Evolutionary conservation across 2,329 filamentous ascomycete genomes (phyloP).

Genomic region (Curvularia eragrostidis): DNA sequence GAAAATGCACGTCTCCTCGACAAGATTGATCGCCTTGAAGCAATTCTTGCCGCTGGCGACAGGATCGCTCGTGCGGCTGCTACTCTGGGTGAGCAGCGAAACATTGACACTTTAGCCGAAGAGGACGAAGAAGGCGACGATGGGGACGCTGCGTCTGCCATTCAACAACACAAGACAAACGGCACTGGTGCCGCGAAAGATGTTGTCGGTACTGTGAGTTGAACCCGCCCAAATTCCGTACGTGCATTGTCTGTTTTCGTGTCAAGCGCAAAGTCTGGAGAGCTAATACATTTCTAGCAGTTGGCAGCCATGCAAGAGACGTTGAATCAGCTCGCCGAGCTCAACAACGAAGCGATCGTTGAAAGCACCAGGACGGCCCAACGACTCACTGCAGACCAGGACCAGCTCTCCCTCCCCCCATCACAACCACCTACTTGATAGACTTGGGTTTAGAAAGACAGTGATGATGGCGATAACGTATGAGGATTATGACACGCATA

Average conservation of each 20-base stretch:
- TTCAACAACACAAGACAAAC: conserved; percentile 10
- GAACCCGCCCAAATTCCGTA: conserved; percentile 12
- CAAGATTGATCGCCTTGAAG: conserved; percentile 45
- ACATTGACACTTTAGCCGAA: conserved; percentile 41
- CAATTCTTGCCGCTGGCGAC: conserved; percentile 46
- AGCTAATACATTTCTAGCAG: conserved; percentile 47
- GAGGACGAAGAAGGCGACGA: conserved; percentile 32
- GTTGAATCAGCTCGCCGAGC: conserved; percentile 42
- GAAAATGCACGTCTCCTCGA: conserved; percentile 41
- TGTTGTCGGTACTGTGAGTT: conserved; percentile 48
- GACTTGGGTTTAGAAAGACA: neutral
- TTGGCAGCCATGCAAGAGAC: conserved; percentile 50
- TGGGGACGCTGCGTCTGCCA: conserved; percentile 13
- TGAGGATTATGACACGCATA: conserved; percentile 5
- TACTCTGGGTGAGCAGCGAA: conserved; percentile 43
- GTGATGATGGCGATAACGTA: neutral
- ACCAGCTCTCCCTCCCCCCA: conserved; percentile 19
- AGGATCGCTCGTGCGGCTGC: conserved; percentile 47
- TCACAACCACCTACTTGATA: neutral
- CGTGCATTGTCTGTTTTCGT: conserved; percentile 3
- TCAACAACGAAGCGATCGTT: conserved; percentile 45
- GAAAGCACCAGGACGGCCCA: conserved; percentile 45
- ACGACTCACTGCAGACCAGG: conserved; percentile 38
- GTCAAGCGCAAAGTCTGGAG: conserved; percentile 2
- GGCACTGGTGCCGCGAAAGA: conserved; percentile 26